Evolutionary conservation across 192 early-diverging fungal genomes (phyloP).

Genomic region (Dispira parvispora): DNA sequence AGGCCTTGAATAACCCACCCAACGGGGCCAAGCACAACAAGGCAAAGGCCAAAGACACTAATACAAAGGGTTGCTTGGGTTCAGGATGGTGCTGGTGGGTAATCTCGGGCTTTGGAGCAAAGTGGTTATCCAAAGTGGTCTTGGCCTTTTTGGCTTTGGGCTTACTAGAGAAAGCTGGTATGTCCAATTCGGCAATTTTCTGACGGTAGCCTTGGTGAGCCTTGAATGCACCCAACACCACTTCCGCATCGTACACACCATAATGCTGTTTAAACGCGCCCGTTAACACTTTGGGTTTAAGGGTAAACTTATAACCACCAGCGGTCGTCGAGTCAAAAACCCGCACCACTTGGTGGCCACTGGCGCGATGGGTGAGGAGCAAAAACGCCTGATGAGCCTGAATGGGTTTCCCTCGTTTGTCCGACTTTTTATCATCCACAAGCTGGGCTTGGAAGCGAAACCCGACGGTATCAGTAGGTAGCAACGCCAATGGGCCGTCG

Average conservation of each 20-base stretch:
- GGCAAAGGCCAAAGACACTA: background rate
- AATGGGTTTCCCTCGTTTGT: background rate
- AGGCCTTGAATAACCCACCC: background rate
- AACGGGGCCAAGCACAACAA: background rate
- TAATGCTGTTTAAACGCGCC: background rate
- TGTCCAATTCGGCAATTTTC: background rate
- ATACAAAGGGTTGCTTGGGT: background rate
- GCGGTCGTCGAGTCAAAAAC: background rate
- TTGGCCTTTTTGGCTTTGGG: background rate
- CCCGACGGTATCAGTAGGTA: background rate
- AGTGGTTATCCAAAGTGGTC: background rate
- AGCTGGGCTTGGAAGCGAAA: background rate
- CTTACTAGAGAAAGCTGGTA: background rate
- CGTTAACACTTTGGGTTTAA: background rate
- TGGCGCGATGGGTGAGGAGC: background rate
- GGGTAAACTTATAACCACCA: background rate
- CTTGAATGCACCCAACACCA: constrained; percentile 1
- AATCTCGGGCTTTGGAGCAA: background rate
- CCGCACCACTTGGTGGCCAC: background rate
- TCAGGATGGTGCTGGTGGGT: background rate
- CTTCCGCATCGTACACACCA: background rate
- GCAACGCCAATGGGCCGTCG: no score
- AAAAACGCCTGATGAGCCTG: constrained; percentile 8
- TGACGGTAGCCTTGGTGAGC: background rate
- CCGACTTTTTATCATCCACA: background rate